phyloP scores from a whole-genome alignment of 164 flowering plant genomes.

The Vitis cinerea region DNA sequence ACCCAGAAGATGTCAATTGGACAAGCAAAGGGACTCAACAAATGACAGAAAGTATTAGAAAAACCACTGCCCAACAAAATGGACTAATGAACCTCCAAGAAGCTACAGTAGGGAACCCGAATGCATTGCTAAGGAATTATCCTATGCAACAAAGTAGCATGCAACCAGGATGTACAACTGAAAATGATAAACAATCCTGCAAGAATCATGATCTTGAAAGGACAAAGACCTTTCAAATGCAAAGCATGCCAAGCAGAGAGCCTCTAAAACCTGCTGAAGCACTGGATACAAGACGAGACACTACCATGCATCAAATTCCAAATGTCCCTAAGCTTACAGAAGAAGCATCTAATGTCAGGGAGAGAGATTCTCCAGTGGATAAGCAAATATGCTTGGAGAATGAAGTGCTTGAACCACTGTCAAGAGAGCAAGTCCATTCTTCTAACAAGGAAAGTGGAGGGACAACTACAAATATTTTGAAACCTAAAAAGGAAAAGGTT shows the following conservation, averaged over 20 bases:
- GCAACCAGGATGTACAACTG: slow-evolving; percentile 1
- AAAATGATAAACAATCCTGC: neutral
- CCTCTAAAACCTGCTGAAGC: slow-evolving; percentile 15
- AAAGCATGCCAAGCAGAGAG: slow-evolving; percentile 9
- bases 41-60: neutral
- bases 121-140: neutral
- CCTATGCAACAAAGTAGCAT: slow-evolving; percentile 7
- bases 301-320: slow-evolving; percentile 14
- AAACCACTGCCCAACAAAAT: slow-evolving; percentile 6
- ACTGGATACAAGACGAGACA: slow-evolving; percentile 9
- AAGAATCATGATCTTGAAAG: slow-evolving; percentile 4
- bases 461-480: slow-evolving; percentile 17
- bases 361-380: slow-evolving; percentile 1
- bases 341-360: slow-evolving; percentile 10
- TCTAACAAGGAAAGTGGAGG: slow-evolving; percentile 12
- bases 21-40: slow-evolving; percentile 13
- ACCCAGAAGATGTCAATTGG: slow-evolving; percentile 4
- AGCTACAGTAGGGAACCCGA: neutral
- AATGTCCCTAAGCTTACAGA: slow-evolving; percentile 5
- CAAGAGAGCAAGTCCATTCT: slow-evolving; percentile 17
- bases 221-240: slow-evolving; percentile 8
- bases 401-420: slow-evolving; percentile 12
- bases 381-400: slow-evolving; percentile 7
- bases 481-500: slow-evolving; percentile 32
- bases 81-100: slow-evolving; percentile 14